Conservation (phyloP, 228 moss, liverwort and hornwort species). For the Sphagnum fallax region DNA sequence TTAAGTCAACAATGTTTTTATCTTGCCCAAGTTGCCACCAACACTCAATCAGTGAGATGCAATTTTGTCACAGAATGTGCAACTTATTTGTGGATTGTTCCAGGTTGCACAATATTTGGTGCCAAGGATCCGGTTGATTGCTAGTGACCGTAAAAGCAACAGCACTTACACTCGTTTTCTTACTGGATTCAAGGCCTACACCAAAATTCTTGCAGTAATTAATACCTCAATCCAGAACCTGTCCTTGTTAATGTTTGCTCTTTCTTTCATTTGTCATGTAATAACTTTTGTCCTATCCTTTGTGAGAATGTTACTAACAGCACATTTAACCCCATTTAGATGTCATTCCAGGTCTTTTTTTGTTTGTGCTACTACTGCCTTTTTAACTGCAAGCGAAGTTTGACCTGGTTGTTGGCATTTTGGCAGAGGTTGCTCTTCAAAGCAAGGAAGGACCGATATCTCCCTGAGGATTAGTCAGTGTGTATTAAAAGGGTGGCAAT, state of each 20-base stretch:
- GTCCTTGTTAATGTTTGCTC: conserved; percentile 2
- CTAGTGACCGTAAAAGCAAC: conserved; percentile 65
- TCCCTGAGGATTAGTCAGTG: conserved; percentile 62
- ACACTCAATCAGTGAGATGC: no score
- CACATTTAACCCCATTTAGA: background rate
- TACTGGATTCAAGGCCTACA: conserved; percentile 88
- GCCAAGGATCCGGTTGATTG: conserved; percentile 77
- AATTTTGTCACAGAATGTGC: no score
- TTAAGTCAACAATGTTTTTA: background rate
- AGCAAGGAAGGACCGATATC: conserved; percentile 79
- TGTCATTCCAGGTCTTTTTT: background rate
- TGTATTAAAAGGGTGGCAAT: background rate
- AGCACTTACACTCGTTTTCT: conserved; percentile 97
- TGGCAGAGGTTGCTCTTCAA: conserved; percentile 89
- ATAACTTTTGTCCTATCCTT: background rate
- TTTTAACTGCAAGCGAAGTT: no score
- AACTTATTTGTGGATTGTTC: no score
- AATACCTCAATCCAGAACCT: no score
- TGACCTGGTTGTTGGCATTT: no score
- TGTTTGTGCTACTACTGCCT: background rate
- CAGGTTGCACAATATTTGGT: conserved; percentile 93
- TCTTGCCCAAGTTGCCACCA: background rate
- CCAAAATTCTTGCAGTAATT: conserved; percentile 83
- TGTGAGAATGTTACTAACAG: background rate
- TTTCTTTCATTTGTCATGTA: background rate